Conservation (phyloP, 306 rosid genomes). For the Pterocarpus santalinus region DNA sequence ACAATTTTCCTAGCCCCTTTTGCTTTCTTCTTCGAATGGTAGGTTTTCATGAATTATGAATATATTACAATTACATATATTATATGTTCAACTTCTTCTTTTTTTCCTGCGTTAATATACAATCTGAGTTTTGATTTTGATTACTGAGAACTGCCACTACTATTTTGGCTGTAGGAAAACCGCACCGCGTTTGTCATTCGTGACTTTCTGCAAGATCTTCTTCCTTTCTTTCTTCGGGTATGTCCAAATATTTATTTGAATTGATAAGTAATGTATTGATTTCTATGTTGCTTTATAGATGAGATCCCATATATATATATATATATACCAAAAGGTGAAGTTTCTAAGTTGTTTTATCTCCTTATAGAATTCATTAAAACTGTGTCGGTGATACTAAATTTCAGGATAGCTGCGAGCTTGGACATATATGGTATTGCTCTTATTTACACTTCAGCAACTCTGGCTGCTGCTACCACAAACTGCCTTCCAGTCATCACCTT, state of each 20-base stretch:
- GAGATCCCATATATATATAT: background rate
- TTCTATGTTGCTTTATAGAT: background rate
- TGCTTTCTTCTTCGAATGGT: conserved; percentile 71
- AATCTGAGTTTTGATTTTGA: too few species aligned
- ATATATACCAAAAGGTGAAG: background rate
- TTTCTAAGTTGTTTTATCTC: too few species aligned
- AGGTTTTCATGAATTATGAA: too few species aligned
- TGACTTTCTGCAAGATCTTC: conserved; percentile 76
- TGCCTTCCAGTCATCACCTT: conserved; percentile 88
- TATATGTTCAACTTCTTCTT: too few species aligned
- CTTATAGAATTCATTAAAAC: background rate
- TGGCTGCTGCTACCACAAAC: conserved; percentile 82
- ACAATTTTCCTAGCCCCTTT: conserved; percentile 66
- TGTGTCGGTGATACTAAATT: conserved; percentile 17
- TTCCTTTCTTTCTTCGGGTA: conserved; percentile 80
- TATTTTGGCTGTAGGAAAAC: conserved; percentile 54
- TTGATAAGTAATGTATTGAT: background rate
- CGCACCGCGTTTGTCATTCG: conserved; percentile 68
- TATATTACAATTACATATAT: too few species aligned
- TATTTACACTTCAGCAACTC: conserved; percentile 73
- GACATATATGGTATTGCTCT: conserved; percentile 69
- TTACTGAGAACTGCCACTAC: background rate
- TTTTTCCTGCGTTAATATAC: too few species aligned
- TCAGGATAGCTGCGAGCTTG: conserved; percentile 71
- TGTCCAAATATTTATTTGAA: conserved; percentile 25